Evolutionary conservation across 148 eudicot species (phyloP), one percentile per base, ranked within the genome.

Genomic region (Agrostemma githago): DNA sequence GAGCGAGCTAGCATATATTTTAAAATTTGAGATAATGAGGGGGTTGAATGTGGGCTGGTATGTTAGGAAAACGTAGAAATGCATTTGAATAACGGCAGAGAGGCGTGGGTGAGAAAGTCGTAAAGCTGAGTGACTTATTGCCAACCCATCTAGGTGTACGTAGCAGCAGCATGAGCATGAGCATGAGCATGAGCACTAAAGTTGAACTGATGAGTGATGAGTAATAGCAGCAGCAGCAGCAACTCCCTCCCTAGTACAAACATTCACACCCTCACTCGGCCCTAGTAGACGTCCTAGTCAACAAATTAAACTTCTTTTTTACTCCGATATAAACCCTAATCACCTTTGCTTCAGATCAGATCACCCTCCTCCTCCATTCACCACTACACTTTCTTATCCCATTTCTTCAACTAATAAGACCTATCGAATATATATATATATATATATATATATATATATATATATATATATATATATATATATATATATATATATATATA

Each of bases 101-200:
- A 39, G 68, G 68, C 17, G 20, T 40, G 68, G 68, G n/a, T 48
- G 40, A 65, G 48, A 65, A 65, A 65, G 68, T 65, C 68, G 68
- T 65, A 65, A 65, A 65, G 68, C 68, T 64, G 20, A 65, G 68
- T 65, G 68, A 39, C 1, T 37, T 16, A 65, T 48, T 65, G 68
- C 68, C 68, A 65, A 65, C 46, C 46, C 68, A 20, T 39, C 20
- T 64, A 64, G n/a, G 46, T 65, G 46, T 65, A 65, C 68, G 10
- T 48, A 65, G 40, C 67, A 17, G 7, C 5, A 63, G 67, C 41
- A 63, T 43, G 34, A 43, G 5, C 46, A 43, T 4, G 34, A 43
- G 5, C 46, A 43, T 4, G 46, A 43, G 46, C 46, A 4, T 43
- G 6, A 43, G 5, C 5, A 4, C 5, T 43, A 43, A 5, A 43